A percentile compares a stretch with the other conserved stretches of the same genome.
phyloP scores from a whole-genome alignment of 495 filamentous ascomycete genomes.

The Cenococcum geophilum region DNA sequence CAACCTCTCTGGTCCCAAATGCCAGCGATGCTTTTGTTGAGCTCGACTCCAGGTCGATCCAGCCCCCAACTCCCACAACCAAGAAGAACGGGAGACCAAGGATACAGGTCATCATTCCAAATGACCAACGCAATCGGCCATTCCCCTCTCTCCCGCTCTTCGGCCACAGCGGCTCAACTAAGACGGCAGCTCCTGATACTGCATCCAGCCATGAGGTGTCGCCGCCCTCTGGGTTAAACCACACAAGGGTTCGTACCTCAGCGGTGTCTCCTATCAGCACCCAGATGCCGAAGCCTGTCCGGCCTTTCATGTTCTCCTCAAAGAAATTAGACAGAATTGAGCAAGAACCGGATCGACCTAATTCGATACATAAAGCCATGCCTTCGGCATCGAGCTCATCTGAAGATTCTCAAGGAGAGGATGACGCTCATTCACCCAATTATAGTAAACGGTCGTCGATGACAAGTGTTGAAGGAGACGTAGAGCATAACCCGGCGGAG shows the following conservation, averaged over 20 bases:
- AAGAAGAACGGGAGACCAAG: constrained; percentile 24
- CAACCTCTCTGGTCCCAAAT: constrained; percentile 5
- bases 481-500: not conserved
- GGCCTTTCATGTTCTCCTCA: constrained; percentile 1
- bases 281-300: constrained; percentile 3
- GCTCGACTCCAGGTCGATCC: constrained; percentile 1
- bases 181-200: constrained; percentile 9
- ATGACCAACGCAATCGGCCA: constrained; percentile 18
- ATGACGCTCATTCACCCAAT: constrained; percentile 23
- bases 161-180: constrained; percentile 12
- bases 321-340: constrained; percentile 6
- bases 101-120: constrained; percentile 34
- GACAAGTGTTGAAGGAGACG: constrained; percentile 19
- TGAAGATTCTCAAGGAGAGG: constrained; percentile 22
- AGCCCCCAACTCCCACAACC: not conserved
- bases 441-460: constrained; percentile 29
- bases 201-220: constrained; percentile 16
- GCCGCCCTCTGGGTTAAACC: constrained; percentile 18
- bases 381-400: constrained; percentile 15
- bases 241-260: constrained; percentile 10
- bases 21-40: constrained; percentile 9
- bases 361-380: not conserved
- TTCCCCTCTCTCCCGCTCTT: constrained; percentile 24
- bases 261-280: constrained; percentile 23
- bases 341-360: not conserved